Evolutionary conservation across 805 yeast species (phyloP).

Genomic region (Spathaspora passalidarum): DNA sequence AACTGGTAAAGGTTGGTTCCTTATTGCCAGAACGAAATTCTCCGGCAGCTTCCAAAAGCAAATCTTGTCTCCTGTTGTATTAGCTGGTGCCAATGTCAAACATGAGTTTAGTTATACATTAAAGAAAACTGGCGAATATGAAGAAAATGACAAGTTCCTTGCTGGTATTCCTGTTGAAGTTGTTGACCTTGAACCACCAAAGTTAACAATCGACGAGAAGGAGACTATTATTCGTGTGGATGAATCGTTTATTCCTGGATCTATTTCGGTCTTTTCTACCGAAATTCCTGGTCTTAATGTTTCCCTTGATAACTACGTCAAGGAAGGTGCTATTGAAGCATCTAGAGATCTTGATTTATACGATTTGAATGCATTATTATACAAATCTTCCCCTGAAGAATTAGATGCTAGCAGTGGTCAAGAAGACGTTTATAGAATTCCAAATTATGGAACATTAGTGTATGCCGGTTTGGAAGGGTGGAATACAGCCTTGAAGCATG

Average conservation of each 20-base stretch:
- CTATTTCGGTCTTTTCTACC: conserved; percentile 81
- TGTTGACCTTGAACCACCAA: conserved; percentile 49
- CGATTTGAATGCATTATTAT: conserved; percentile 74
- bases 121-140: conserved; percentile 48
- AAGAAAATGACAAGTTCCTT: conserved; percentile 40
- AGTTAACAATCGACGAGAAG: conserved; percentile 41
- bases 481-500: conserved; percentile 62
- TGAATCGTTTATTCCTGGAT: conserved; percentile 76
- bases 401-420: conserved; percentile 70
- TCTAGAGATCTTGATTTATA: conserved; percentile 56
- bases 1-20: conserved; percentile 84
- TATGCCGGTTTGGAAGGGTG: conserved; percentile 96
- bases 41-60: conserved; percentile 43
- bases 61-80: conserved; percentile 50
- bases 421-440: conserved; percentile 73
- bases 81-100: conserved; percentile 59
- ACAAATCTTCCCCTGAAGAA: conserved; percentile 84
- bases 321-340: conserved; percentile 75
- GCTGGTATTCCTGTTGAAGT: conserved; percentile 68
- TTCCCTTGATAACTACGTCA: conserved; percentile 61
- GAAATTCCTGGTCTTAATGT: conserved; percentile 62
- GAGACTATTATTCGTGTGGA: conserved; percentile 59
- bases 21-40: conserved; percentile 86
- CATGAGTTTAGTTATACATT: conserved; percentile 59
- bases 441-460: conserved; percentile 66